Evolutionary conservation across 345 rosid species (phyloP), one percentile per base, ranked within the genome.

Genomic region (Gossypium anomalum): DNA sequence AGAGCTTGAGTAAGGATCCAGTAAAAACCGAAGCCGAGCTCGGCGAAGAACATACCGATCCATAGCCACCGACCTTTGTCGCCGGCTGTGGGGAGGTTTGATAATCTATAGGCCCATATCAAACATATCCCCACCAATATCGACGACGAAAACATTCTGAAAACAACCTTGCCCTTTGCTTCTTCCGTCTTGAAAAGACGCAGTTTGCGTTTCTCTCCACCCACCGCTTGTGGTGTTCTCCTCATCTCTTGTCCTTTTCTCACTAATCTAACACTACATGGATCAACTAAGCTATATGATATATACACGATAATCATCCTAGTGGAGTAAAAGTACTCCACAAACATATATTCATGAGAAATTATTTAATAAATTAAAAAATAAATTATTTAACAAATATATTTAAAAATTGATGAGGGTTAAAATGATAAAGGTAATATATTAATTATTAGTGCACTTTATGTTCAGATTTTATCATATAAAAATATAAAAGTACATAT

Each of bases 1-100:
- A 77, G 41, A 53, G 87, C 56, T 72, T 85, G 92, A 49, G 75
- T 78, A 70, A 83, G 66, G 22, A 82, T 38, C 92, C 89, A 90
- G 71, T 82, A 83, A 52, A 84, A 67, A 67, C 87, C 84, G 74
- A 87, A 86, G 78, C 81, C 75, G 17, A 86, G 22, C 76, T 90
- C 89, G 2, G 85, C 23, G 7, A 82, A 0, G n/a, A 85, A 75
- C 87, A 86, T 85, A 20, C 83, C 87, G 16, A 81, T 67, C 86
- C 87, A 82, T 45, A 62, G 75, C 60, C 83, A 80, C 66, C 85
- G 75, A 47, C 64, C 72, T 19, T 1, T 56, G 14, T 71, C 79
- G 45, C 59, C 73, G 20, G 63, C 77, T 25, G 61, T 16, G 63
- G 84, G 87, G 45, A 82, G 7, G 27, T 73, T 62, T 15, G 61